These are phyloP conservation scores for Penicillium psychrofluorescens DNA, from an alignment of 495 filamentous ascomycete genomes.

Conservation along the genomic window DNA sequence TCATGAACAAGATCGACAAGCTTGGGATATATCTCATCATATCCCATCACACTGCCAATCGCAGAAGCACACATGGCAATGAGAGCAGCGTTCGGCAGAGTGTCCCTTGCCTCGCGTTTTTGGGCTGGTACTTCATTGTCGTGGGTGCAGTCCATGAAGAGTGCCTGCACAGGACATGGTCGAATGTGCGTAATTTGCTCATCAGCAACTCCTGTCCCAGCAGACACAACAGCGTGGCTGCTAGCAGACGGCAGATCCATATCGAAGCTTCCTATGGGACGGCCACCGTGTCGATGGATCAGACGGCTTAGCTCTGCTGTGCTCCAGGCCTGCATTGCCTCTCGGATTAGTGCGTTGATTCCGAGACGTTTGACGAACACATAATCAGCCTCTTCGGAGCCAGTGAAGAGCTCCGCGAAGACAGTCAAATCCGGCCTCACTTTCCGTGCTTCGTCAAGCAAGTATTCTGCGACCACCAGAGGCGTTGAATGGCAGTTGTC, in stretches of 20 bases:
- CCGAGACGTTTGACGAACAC: slow-evolving; percentile 89
- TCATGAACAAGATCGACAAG: slow-evolving; percentile 87
- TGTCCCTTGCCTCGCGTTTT: slow-evolving; percentile 91
- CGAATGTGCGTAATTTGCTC: slow-evolving; percentile 70
- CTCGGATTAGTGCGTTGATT: slow-evolving; percentile 82
- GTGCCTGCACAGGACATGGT: slow-evolving; percentile 74
- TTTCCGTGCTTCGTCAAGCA: slow-evolving; percentile 83
- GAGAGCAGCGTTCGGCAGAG: slow-evolving; percentile 89
- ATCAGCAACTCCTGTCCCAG: slow-evolving; percentile 29
- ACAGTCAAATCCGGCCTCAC: slow-evolving; percentile 86
- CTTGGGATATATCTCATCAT: slow-evolving; percentile 92
- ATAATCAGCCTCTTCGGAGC: slow-evolving; percentile 92
- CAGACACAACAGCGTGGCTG: slow-evolving; percentile 31
- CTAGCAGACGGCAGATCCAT: slow-evolving; percentile 51
- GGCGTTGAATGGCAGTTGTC: slow-evolving; percentile 99
- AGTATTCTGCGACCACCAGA: slow-evolving; percentile 83
- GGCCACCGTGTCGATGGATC: slow-evolving; percentile 89
- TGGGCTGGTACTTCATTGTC: slow-evolving; percentile 96
- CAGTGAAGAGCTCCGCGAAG: slow-evolving; percentile 94
- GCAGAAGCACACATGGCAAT: slow-evolving; percentile 93
- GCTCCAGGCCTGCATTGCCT: slow-evolving; percentile 98
- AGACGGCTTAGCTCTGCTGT: slow-evolving; percentile 84
- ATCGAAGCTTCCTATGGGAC: slow-evolving; percentile 94
- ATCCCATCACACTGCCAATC: slow-evolving; percentile 95
- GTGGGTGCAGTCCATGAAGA: slow-evolving; percentile 99